Base-by-base conservation (phyloP, 1,284 basidiomycete species). In the Ceratobasidium papillatum region DNA sequence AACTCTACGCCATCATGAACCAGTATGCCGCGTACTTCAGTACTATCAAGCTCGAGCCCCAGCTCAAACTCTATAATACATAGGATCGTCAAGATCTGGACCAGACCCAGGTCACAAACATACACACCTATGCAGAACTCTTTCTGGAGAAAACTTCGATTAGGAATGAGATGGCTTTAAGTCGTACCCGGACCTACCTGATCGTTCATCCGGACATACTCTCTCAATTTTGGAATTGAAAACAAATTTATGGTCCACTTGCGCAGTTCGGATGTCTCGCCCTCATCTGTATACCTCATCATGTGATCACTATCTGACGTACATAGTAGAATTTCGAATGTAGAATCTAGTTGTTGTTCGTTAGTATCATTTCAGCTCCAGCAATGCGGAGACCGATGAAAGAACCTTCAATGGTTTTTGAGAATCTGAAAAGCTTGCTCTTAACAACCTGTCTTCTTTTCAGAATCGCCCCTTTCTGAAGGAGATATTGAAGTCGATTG, bases 191-290 rank as follows among this genome's bases (percentile, higher is more conserved):
- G 49, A 66, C 64, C 11, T 1, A 66, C 64, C 69, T 45, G 49
- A 47, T 27, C 27, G 5, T 30, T 58, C 58, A 62, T 62, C 12
- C 69, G 41, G 56, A 89, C 89, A 77, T 90, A 89, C 76, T 89
- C 87, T 80, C 87, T 88, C 84, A 93, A 94, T 54, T 88, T 89
- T 38, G 92, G 92, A 74, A 94, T 81, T 34, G 90, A 87, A 58
- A 88, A 87, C 64, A 94, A 85, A 81, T 94, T 90, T 54, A 94
- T 92, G 7, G 90, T 92, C 93, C 93, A 94, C 82, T 92, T 90
- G 84, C 93, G 94, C 69, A 94, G 83, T 79, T 93, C 92, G 63
- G 80, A 84, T 14, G 88, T 90, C 79, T 91, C 91, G 12, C 90
- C 91, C 83, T 94, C 92, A 79, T 94, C 93, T 3, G 90, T 91